phyloP scores from a whole-genome alignment of 2,329 filamentous ascomycete genomes.

The Xylariaceae sp. region DNA sequence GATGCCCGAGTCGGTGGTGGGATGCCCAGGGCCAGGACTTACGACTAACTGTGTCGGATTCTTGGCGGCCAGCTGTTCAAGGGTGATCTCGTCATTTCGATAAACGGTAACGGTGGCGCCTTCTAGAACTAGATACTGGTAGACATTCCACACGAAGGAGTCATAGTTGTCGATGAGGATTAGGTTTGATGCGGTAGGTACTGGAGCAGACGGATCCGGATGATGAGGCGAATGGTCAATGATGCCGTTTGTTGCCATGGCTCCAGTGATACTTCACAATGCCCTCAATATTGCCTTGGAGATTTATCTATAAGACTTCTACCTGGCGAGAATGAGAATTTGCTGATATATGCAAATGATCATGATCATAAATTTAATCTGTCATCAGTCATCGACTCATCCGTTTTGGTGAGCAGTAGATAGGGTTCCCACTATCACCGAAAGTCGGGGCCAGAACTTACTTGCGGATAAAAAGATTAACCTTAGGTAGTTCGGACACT shows the following conservation, averaged over 20 bases:
- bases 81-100: conserved; percentile 85
- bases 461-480: no score
- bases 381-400: no score
- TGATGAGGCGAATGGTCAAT: conserved; percentile 85
- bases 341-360: background rate
- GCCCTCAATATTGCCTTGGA: background rate
- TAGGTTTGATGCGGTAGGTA: conserved; percentile 81
- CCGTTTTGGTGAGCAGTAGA: no score
- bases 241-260: conserved; percentile 48
- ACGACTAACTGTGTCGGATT: conserved; percentile 92
- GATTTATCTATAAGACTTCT: background rate
- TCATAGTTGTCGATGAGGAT: conserved; percentile 99
- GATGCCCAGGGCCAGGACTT: conserved; percentile 92
- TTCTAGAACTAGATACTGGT: conserved; percentile 96
- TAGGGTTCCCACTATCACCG: no score
- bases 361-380: background rate
- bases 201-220: conserved; percentile 66
- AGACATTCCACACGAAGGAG: conserved; percentile 99
- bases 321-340: no score
- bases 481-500: no score
- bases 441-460: no score
- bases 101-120: conserved; percentile 86
- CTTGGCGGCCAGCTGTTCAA: conserved; percentile 77
- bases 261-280: no score
- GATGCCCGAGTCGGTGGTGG: conserved; percentile 83